A percentile compares a stretch with the other conserved stretches of the same genome.
phyloP scores from a whole-genome alignment of 164 flowering plant genomes.

The Vitis riparia region DNA sequence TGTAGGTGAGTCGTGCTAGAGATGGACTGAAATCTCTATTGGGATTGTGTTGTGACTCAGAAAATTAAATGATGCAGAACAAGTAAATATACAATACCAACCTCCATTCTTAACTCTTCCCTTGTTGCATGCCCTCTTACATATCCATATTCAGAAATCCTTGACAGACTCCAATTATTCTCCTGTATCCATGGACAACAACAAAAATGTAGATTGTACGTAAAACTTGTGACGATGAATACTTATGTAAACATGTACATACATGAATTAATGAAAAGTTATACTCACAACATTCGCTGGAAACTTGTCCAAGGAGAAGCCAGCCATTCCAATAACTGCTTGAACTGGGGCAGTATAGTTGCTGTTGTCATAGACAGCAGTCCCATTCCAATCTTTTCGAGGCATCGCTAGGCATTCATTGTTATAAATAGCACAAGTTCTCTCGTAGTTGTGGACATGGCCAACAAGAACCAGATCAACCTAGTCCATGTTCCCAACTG shows the following conservation, averaged over 20 bases:
- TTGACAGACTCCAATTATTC: conserved; percentile 59
- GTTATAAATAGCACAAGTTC: conserved; percentile 67
- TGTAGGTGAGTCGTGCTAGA: no score
- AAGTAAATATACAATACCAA: conserved; percentile 17
- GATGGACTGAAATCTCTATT: no score
- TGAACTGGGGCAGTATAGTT: conserved; percentile 83
- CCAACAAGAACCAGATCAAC: conserved; percentile 81
- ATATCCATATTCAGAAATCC: conserved; percentile 71
- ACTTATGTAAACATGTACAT: no score
- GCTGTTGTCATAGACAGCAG: conserved; percentile 54
- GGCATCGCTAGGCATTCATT: conserved; percentile 59
- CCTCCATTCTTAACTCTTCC: conserved; percentile 56
- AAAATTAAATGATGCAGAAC: no score
- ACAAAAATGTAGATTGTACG: no score
- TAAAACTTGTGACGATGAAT: no score
- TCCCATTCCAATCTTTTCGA: conserved; percentile 51
- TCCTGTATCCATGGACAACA: conserved; percentile 21
- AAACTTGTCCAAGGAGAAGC: conserved; percentile 62
- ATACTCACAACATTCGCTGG: conserved; percentile 23
- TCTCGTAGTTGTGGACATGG: conserved; percentile 94
- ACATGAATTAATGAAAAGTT: no score
- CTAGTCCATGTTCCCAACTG: conserved; percentile 24
- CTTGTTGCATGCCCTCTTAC: conserved; percentile 59
- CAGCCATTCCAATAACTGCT: conserved; percentile 87
- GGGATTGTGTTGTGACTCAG: no score